phyloP scores from a whole-genome alignment of 106 monocot species.

The Xerophyta viscosa region DNA sequence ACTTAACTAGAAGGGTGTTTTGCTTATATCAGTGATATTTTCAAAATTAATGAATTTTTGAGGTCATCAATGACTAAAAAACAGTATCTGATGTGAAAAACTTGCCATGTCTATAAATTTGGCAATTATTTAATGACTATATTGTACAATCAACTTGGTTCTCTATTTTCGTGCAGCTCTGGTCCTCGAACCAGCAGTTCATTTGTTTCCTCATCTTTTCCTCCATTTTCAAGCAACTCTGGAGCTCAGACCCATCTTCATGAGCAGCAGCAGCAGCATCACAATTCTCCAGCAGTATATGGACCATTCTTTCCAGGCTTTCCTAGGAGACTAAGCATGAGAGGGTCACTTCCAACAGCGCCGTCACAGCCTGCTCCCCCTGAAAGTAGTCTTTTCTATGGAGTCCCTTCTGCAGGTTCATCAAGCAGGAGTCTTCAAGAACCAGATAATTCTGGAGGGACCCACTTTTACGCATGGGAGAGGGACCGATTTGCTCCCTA shows the following conservation, averaged over 20 bases:
- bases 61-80: too few relatives aligned
- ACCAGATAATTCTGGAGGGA: constrained; percentile 14
- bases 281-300: neutral
- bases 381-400: constrained; percentile 21
- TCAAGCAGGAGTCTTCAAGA: constrained; percentile 20
- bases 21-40: too few relatives aligned
- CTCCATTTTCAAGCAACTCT: constrained; percentile 26
- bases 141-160: neutral
- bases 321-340: constrained; percentile 7
- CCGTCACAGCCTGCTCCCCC: constrained; percentile 6
- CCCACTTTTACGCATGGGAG: constrained; percentile 40
- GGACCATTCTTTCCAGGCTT: constrained; percentile 3
- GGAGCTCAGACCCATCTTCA: constrained; percentile 9
- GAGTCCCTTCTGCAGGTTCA: constrained; percentile 10
- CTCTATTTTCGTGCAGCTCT: constrained; percentile 19
- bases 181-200: constrained; percentile 27
- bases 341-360: constrained; percentile 12
- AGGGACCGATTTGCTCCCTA: constrained; percentile 37
- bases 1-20: too few relatives aligned
- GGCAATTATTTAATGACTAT: too few relatives aligned
- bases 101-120: too few relatives aligned
- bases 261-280: constrained; percentile 27
- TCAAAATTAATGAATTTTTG: too few relatives aligned
- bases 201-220: constrained; percentile 24
- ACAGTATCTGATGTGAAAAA: too few relatives aligned